Evolutionary conservation across 495 filamentous ascomycete species (phyloP).

Genomic region (Penicillium flavigenum): DNA sequence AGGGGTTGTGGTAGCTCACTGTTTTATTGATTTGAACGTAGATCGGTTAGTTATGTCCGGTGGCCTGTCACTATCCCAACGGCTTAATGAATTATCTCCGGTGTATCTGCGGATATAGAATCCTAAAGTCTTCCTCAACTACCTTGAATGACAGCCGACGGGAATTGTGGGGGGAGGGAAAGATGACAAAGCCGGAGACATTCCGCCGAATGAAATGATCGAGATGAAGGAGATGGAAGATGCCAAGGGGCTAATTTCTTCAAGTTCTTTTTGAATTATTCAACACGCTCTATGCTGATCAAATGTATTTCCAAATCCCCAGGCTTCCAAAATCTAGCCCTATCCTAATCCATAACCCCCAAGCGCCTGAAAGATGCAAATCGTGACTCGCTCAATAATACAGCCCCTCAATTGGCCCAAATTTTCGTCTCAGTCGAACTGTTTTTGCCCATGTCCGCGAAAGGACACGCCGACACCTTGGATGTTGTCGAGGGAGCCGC

Average conservation of each 20-base stretch:
- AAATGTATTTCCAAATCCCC: not conserved
- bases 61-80: not conserved
- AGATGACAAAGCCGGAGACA: conserved; percentile 5
- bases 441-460: conserved; percentile 31
- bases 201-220: not conserved
- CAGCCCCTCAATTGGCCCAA: conserved; percentile 32
- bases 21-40: not conserved
- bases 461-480: conserved; percentile 34
- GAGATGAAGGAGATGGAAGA: not conserved
- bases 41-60: conserved; percentile 2
- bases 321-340: not conserved
- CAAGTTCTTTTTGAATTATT: conserved; percentile 1
- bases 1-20: not conserved
- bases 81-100: not conserved
- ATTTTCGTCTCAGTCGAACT: conserved; percentile 39
- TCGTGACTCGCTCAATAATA: not conserved
- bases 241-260: not conserved
- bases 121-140: not conserved
- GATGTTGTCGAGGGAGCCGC: conserved; percentile 21
- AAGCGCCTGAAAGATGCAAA: conserved; percentile 14
- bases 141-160: not conserved
- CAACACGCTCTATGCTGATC: not conserved
- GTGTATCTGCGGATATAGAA: not conserved
- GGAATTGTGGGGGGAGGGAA: not conserved
- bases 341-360: not conserved